Evolutionary conservation across 352 stramenopile genomes (phyloP).

Genomic region (Bremia lactucae): DNA sequence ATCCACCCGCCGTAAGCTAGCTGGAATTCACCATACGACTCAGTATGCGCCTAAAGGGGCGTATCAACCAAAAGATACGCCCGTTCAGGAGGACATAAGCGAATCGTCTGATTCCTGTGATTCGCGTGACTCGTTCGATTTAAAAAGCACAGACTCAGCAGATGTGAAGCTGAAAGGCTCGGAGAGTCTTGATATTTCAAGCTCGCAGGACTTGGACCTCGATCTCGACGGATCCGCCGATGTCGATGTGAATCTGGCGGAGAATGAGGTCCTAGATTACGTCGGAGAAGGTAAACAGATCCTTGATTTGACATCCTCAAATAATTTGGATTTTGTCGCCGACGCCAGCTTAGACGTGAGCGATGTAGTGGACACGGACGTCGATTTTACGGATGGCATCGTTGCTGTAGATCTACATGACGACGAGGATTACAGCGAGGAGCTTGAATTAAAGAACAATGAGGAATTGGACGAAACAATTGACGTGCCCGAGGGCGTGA

Average conservation of each 20-base stretch:
- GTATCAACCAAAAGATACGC: slow-evolving; percentile 10
- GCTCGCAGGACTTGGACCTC: slow-evolving; percentile 17
- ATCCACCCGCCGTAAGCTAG: slow-evolving; percentile 9
- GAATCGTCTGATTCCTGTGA: slow-evolving; percentile 15
- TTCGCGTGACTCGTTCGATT: slow-evolving; percentile 15
- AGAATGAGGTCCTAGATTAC: slow-evolving; percentile 20
- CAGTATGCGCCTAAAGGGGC: slow-evolving; percentile 23
- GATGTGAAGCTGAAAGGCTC: slow-evolving; percentile 11
- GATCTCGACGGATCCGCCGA: slow-evolving; percentile 5
- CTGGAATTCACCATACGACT: slow-evolving; percentile 24
- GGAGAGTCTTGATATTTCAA: slow-evolving; percentile 17
- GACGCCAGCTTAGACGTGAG: slow-evolving; percentile 18
- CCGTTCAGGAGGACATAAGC: slow-evolving; percentile 3
- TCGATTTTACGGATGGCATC: slow-evolving; percentile 23
- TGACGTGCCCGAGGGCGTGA: slow-evolving; percentile 33
- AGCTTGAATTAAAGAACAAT: slow-evolving; percentile 30
- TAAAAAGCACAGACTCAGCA: slow-evolving; percentile 9
- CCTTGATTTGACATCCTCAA: slow-evolving; percentile 15
- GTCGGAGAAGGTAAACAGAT: slow-evolving; percentile 14
- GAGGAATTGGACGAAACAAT: slow-evolving; percentile 35
- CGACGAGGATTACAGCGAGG: slow-evolving; percentile 38
- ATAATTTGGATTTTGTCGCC: slow-evolving; percentile 18
- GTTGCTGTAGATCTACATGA: slow-evolving; percentile 34
- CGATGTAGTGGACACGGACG: slow-evolving; percentile 21
- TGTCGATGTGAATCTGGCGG: slow-evolving; percentile 23